Conservation (phyloP, 1,139 yeast species). For the Lipomyces yarrowii region DNA sequence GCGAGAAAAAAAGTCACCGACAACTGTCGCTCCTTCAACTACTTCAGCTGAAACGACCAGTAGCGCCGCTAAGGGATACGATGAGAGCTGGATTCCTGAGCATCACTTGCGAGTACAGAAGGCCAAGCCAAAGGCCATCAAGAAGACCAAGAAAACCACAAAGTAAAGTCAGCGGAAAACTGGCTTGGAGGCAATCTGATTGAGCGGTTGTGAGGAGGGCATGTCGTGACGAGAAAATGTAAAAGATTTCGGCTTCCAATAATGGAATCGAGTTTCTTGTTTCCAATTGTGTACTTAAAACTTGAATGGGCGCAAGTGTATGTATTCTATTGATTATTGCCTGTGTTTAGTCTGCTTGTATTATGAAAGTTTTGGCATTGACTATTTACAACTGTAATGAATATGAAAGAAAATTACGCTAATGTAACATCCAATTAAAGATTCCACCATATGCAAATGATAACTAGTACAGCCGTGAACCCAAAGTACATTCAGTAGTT, state of each 20-base stretch:
- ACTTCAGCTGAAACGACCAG: constrained; percentile 40
- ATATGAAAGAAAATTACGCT: neutral
- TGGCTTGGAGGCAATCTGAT: neutral
- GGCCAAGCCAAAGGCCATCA: constrained; percentile 26
- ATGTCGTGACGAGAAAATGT: neutral
- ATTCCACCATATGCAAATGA: neutral
- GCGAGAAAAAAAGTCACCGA: constrained; percentile 5
- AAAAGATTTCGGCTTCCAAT: neutral
- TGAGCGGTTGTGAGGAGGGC: neutral
- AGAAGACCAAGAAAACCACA: constrained; percentile 17
- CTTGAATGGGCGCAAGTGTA: neutral
- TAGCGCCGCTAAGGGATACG: constrained; percentile 43
- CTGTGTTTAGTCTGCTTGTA: neutral
- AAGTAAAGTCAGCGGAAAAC: neutral
- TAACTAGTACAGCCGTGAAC: neutral
- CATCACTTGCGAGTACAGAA: constrained; percentile 38
- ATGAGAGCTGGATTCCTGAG: constrained; percentile 64
- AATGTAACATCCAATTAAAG: neutral
- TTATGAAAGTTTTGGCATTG: neutral
- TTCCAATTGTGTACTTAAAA: neutral
- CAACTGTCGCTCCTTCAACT: constrained; percentile 12
- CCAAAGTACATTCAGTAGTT: neutral
- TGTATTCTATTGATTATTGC: neutral
- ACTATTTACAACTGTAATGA: neutral
- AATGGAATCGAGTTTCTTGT: neutral